Evolutionary conservation across 2,329 filamentous ascomycete species (phyloP).

Genomic region (Cladophialophora exuberans): DNA sequence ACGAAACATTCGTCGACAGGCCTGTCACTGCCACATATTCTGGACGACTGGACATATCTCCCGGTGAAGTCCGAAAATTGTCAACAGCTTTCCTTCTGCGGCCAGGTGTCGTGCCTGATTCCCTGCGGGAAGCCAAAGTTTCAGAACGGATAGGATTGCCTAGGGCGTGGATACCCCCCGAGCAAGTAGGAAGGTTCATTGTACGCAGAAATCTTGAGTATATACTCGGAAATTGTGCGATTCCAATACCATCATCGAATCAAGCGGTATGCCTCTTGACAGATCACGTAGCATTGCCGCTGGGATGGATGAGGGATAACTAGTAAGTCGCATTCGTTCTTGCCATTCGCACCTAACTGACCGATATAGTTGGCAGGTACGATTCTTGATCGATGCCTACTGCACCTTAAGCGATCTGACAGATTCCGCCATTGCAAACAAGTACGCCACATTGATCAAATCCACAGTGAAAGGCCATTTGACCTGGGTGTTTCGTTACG

Average conservation of each 20-base stretch:
- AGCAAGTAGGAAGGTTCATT: constrained; percentile 15
- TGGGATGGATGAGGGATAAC: constrained; percentile 25
- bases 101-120: neutral
- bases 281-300: constrained; percentile 21
- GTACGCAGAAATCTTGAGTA: constrained; percentile 23
- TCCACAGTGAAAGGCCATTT: constrained; percentile 17
- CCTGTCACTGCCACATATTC: constrained; percentile 2
- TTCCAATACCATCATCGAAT: constrained; percentile 6
- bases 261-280: constrained; percentile 19
- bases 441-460: constrained; percentile 15
- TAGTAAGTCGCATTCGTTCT: constrained; percentile 9
- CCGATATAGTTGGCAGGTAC: constrained; percentile 21
- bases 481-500: constrained; percentile 17
- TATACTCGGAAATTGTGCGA: constrained; percentile 21
- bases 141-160: constrained; percentile 2
- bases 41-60: neutral
- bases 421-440: neutral
- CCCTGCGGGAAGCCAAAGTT: neutral
- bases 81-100: constrained; percentile 13
- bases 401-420: constrained; percentile 1
- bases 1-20: neutral
- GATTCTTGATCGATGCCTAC: constrained; percentile 17
- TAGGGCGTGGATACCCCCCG: constrained; percentile 6
- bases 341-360: constrained; percentile 4
- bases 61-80: neutral